A percentile compares a stretch with the other conserved stretches of the same genome.
These are phyloP conservation scores for Musa schizocarpa DNA, from an alignment of 176 grass and related monocot genomes.

Conservation along the genomic window DNA sequence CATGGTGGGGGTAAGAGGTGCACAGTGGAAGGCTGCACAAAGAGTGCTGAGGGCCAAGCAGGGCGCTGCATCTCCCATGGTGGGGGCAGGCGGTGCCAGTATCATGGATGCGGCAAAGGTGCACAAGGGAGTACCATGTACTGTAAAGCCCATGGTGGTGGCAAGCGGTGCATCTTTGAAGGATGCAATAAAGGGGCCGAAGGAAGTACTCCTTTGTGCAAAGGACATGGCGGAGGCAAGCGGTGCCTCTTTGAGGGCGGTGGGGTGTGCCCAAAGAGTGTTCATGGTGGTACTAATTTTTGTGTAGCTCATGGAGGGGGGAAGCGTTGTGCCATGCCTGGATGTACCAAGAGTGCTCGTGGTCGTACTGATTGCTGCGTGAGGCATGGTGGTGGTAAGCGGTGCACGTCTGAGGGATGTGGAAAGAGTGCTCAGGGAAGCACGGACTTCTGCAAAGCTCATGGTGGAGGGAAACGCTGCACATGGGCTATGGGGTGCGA, in stretches of 20 bases:
- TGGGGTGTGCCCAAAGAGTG: constrained; percentile 63
- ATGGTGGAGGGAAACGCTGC: constrained; percentile 60
- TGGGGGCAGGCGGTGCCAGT: constrained; percentile 72
- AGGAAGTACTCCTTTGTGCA: constrained; percentile 70
- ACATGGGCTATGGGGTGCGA: constrained; percentile 56
- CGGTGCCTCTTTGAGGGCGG: constrained; percentile 75
- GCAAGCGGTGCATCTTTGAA: constrained; percentile 67
- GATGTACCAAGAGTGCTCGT: constrained; percentile 72
- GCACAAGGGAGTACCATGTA: constrained; percentile 80
- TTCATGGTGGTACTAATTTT: constrained; percentile 73
- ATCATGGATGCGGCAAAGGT: constrained; percentile 47
- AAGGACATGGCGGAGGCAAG: constrained; percentile 76
- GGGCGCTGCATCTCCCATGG: constrained; percentile 83
- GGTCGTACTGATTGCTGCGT: constrained; percentile 71
- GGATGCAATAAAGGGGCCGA: constrained; percentile 72
- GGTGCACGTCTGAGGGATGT: constrained; percentile 54
- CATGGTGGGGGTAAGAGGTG: constrained; percentile 88
- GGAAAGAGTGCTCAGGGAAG: constrained; percentile 85
- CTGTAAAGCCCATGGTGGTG: constrained; percentile 85
- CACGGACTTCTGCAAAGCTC: constrained; percentile 81
- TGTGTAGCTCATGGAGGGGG: constrained; percentile 81
- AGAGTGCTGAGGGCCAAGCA: constrained; percentile 65
- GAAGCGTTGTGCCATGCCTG: constrained; percentile 42
- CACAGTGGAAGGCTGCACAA: constrained; percentile 47
- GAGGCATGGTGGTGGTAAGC: constrained; percentile 75